Evolutionary conservation across 768 basidiomycete species (phyloP), one percentile per base, ranked within the genome.

Genomic region (Russula sp.): DNA sequence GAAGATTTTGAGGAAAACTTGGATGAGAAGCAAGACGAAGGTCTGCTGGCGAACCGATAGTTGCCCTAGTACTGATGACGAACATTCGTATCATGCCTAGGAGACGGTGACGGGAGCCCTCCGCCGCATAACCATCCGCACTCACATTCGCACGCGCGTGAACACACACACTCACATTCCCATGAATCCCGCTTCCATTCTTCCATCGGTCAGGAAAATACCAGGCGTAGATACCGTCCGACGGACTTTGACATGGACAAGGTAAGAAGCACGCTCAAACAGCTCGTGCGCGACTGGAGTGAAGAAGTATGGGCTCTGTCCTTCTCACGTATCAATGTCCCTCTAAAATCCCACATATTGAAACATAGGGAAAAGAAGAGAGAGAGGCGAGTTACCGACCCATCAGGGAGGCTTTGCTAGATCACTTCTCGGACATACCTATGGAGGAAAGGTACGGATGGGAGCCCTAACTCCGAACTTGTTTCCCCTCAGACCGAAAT

Each of bases 281-380:
- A 96, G 68, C 87, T 96, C 55, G 93, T 93, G 10, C 81, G 94
- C 13, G 94, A 98, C 70, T 98, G 95, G 94, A 90, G 88, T 62
- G 81, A 78, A 65, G 87, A 92, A 77, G 91, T 93, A 43, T 47
- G 74, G 67, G 16, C 39, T 1, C 11, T 34, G 35, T 20, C 29
- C 8, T 39, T 43, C 20, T 48, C 62, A n/a, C 36, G 6, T 13
- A 10, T 32, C 45, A 29, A 32, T 47, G 36, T 35, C 36, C 39
- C 32, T 35, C 42, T 18, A 35, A 36, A n/a, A 13, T 35, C 52
- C 41, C 20, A 8, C 53, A 38, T 56, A 22, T 48, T 47, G 32
- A 16, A 46, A 50, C 2, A 5, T 65, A 94, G 88, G 94, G 94
- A 1, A 78, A 75, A 65, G 71, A 72, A 1, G 95, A 98, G 70